A percentile compares a stretch with the other conserved stretches of the same genome.
These are phyloP conservation scores for Pseudopyrenochaeta lycopersici DNA, from an alignment of 2,329 filamentous ascomycete genomes.

Conservation along the genomic window DNA sequence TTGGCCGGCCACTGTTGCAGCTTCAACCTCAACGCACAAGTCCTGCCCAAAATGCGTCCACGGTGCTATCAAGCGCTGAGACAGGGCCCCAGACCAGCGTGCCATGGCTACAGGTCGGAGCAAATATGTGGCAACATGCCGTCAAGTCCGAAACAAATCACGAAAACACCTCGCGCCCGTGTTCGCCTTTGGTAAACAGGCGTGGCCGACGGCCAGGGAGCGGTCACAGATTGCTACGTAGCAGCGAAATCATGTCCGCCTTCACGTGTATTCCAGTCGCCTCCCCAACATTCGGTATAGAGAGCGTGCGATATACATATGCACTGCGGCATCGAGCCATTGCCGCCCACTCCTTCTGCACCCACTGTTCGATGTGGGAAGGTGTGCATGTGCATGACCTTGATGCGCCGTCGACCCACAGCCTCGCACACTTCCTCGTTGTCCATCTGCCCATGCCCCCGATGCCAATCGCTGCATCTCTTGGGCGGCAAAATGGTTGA, in stretches of 20 bases:
- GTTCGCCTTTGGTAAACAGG: conserved; percentile 3
- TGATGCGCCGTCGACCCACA: conserved; percentile 1
- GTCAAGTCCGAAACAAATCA: conserved; percentile 13
- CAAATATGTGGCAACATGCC: conserved; percentile 15
- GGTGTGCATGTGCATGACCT: conserved; percentile 4
- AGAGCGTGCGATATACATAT: conserved; percentile 7
- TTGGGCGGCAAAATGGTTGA: background rate
- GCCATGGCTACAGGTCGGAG: conserved; percentile 5
- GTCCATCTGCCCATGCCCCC: background rate
- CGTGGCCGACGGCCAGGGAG: conserved; percentile 32
- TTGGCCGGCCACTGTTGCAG: conserved; percentile 20
- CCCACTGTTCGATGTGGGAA: conserved; percentile 10
- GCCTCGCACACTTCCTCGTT: conserved; percentile 6
- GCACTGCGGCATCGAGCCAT: conserved; percentile 5
- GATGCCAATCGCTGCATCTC: conserved; percentile 1
- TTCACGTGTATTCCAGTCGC: conserved; percentile 11
- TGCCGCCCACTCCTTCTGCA: conserved; percentile 16
- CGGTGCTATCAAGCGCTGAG: conserved; percentile 14
- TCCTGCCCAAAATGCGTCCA: conserved; percentile 8
- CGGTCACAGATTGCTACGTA: conserved; percentile 29
- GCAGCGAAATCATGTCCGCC: conserved; percentile 7
- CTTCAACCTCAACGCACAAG: conserved; percentile 16
- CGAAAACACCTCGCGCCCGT: conserved; percentile 9
- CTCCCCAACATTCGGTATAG: conserved; percentile 8
- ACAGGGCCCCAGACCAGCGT: conserved; percentile 1